A percentile compares a stretch with the other conserved stretches of the same genome.
These are phyloP conservation scores for Lachnellula arida DNA, from an alignment of 2,329 filamentous ascomycete genomes.

Conservation along the genomic window DNA sequence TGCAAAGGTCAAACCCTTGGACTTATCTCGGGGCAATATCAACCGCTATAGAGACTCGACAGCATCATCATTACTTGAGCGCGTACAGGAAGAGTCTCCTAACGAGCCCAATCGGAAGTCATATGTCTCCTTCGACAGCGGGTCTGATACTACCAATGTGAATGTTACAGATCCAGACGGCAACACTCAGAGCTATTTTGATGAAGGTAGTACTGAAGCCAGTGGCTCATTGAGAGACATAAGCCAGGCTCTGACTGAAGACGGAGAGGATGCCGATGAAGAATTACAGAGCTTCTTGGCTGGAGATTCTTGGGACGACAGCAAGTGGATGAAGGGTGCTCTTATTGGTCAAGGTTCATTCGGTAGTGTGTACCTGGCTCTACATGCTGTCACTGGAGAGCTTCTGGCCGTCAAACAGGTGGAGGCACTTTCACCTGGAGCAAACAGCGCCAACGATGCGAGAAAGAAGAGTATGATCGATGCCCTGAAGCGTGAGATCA, in stretches of 20 bases:
- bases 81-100: constrained; percentile 81
- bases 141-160: constrained; percentile 64
- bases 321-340: constrained; percentile 99
- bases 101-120: constrained; percentile 88
- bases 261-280: constrained; percentile 87
- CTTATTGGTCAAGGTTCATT: constrained; percentile 97
- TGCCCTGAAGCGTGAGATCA: constrained; percentile 93
- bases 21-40: constrained; percentile 34
- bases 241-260: constrained; percentile 78
- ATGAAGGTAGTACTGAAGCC: constrained; percentile 70
- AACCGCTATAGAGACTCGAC: constrained; percentile 78
- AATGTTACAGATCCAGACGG: constrained; percentile 75
- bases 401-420: constrained; percentile 98
- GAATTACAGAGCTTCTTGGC: constrained; percentile 86
- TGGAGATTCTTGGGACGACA: constrained; percentile 90
- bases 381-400: constrained; percentile 94
- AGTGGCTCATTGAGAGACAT: constrained; percentile 77
- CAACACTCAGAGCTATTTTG: constrained; percentile 75
- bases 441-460: constrained; percentile 75
- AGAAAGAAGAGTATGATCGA: constrained; percentile 98
- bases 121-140: constrained; percentile 79
- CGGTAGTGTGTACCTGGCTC: constrained; percentile 87
- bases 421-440: constrained; percentile 74
- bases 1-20: constrained; percentile 44
- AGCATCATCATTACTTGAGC: constrained; percentile 82